Evolutionary conservation across 108 stramenopile species (phyloP), one percentile per base, ranked within the genome.

Genomic region (Hondaea fermentalgiana): DNA sequence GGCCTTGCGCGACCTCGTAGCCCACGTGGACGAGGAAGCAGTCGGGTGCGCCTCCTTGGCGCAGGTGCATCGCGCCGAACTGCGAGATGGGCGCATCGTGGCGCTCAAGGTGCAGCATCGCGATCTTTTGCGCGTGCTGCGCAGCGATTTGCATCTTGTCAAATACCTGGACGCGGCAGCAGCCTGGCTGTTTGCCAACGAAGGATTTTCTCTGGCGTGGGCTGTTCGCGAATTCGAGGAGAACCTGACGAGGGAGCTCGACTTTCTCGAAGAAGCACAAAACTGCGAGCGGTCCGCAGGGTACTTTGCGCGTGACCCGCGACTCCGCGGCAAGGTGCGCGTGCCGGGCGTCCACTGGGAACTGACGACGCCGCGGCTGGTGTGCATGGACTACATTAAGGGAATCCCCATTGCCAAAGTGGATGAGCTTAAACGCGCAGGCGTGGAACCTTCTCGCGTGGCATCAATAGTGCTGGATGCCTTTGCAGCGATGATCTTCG

Each of bases 101-200:
- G 90, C 90, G 5, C 76, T 90, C n/a, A 90, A 90, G 53, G 90
- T 90, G 5, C 90, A 88, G 44, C 87, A 88, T 51, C 89, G 45
- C 35, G 89, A 87, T 8, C 17, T 87, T 5, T 12, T 5, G 29
- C 58, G 59, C n/a, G 44, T 59, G 19, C 58, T 87, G 21, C 5
- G 17, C 14, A 59, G 23, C 42, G 87, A 87, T 59, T 5, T 89
- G 10, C 51, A 47, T 23, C 76, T 83, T 6, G 76, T 35, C 49
- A 83, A 83, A 45, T 83, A 53, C 76, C 28, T 83, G n/a, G 23
- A 83, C 51, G n/a, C 49, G 10, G 49, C 28, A 6, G 76, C 76
- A 6, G 51, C 49, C 8, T 53, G 76, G 76, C 51, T 83, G 6
- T 83, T 89, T 72, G 17, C 72, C 72, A 44, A 72, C 28, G 72